Conservation (phyloP, 1,284 basidiomycete species). For the Mycena citricolor region DNA sequence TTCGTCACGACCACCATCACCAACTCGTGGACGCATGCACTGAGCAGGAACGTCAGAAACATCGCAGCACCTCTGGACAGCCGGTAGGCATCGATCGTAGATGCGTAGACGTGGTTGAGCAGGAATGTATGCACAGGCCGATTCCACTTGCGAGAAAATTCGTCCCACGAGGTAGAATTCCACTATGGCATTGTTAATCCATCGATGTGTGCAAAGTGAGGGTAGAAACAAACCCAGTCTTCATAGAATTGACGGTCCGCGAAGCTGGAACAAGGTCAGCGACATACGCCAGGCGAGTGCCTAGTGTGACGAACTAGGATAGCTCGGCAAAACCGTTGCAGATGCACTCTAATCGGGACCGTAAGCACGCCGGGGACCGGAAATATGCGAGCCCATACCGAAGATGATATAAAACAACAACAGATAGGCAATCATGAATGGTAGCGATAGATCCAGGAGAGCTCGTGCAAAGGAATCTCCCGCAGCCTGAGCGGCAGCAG, state of each 20-base stretch:
- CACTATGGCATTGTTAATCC: conserved; percentile 49
- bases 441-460: conserved; percentile 85
- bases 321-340: conserved; percentile 95
- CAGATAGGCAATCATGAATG: conserved; percentile 88
- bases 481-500: conserved; percentile 48
- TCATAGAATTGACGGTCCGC: conserved; percentile 97
- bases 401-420: conserved; percentile 85
- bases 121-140: conserved; percentile 91
- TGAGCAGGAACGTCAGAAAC: conserved; percentile 89
- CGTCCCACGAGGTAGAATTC: conserved; percentile 97
- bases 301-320: conserved; percentile 62
- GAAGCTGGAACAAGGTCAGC: conserved; percentile 53
- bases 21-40: conserved; percentile 88
- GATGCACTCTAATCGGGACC: conserved; percentile 77
- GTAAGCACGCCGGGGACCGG: conserved; percentile 4
- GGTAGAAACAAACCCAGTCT: conserved; percentile 86
- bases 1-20: conserved; percentile 96
- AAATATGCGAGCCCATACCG: conserved; percentile 43
- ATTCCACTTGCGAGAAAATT: conserved; percentile 97
- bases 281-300: not conserved
- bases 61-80: conserved; percentile 80
- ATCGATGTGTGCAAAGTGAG: too few species aligned
- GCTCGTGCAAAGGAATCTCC: conserved; percentile 71
- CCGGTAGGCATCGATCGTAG: conserved; percentile 77
- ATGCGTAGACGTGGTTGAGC: conserved; percentile 91